Conservation (phyloP, 306 rosid genomes). For the Cajanus cajan region DNA sequence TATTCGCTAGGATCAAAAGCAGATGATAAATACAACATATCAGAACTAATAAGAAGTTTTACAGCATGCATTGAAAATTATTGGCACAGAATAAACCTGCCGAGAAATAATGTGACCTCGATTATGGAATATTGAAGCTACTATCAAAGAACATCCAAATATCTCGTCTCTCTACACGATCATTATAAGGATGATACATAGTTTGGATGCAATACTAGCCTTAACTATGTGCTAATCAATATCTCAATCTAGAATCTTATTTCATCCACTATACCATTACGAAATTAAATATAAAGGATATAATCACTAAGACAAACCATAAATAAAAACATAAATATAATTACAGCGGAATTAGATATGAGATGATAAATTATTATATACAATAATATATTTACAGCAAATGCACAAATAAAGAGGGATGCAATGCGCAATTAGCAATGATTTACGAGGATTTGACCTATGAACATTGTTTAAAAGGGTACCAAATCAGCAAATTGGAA, state of each 20-base stretch:
- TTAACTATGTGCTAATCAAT: neutral
- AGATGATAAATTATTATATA: conserved; percentile 18
- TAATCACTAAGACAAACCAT: neutral
- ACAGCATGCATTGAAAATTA: neutral
- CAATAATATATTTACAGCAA: conserved; percentile 30
- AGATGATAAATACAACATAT: neutral
- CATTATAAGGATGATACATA: neutral
- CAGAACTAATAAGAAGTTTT: neutral
- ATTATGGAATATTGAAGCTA: neutral
- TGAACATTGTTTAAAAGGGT: neutral
- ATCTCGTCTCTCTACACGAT: neutral
- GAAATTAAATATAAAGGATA: neutral
- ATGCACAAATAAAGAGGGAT: neutral
- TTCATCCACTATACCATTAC: neutral
- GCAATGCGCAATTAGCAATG: neutral
- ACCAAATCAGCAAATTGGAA: conserved; percentile 57
- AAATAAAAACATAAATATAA: neutral
- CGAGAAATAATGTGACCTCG: neutral
- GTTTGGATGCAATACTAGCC: neutral
- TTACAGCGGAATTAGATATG: neutral
- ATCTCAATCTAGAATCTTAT: neutral
- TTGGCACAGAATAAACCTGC: neutral
- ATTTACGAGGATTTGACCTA: neutral
- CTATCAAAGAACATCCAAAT: neutral
- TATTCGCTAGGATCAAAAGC: neutral